phyloP scores from a whole-genome alignment of 2,329 filamentous ascomycete species.

The Cladorrhinum sp. region DNA sequence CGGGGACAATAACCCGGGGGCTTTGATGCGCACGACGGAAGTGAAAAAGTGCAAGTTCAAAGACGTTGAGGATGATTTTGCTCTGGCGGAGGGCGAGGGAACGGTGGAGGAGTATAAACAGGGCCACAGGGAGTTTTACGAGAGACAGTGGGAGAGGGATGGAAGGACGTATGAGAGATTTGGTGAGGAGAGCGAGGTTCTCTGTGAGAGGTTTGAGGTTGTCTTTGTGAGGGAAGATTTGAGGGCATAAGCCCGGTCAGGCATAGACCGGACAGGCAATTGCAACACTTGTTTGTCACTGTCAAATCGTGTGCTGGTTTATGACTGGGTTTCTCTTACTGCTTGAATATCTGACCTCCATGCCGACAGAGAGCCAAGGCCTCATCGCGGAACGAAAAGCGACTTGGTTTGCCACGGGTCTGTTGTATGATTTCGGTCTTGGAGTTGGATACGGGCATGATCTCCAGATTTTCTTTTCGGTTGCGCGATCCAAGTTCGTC shows the following conservation, averaged over 20 bases:
- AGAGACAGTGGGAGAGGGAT: slow-evolving; percentile 14
- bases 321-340: too few relatives aligned
- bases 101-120: slow-evolving; percentile 28
- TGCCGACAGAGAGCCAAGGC: too few relatives aligned
- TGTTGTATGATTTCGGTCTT: too few relatives aligned
- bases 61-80: slow-evolving; percentile 31
- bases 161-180: slow-evolving; percentile 23
- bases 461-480: too few relatives aligned
- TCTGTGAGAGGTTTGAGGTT: slow-evolving; percentile 32
- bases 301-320: too few relatives aligned
- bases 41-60: slow-evolving; percentile 29
- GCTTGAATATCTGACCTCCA: too few relatives aligned
- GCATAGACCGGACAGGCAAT: too few relatives aligned
- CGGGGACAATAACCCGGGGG: slow-evolving; percentile 24
- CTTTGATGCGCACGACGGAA: slow-evolving; percentile 30
- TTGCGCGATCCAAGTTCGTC: too few relatives aligned
- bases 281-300: too few relatives aligned
- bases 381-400: too few relatives aligned
- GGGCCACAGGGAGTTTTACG: slow-evolving; percentile 30
- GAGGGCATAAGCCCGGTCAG: neutral
- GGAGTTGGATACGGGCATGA: too few relatives aligned
- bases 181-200: slow-evolving; percentile 29
- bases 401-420: too few relatives aligned
- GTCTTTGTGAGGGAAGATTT: slow-evolving; percentile 22
- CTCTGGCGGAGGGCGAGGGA: slow-evolving; percentile 31